phyloP scores from a whole-genome alignment of 2,329 filamentous ascomycete genomes.

The Trichoderma cornu-damae region DNA sequence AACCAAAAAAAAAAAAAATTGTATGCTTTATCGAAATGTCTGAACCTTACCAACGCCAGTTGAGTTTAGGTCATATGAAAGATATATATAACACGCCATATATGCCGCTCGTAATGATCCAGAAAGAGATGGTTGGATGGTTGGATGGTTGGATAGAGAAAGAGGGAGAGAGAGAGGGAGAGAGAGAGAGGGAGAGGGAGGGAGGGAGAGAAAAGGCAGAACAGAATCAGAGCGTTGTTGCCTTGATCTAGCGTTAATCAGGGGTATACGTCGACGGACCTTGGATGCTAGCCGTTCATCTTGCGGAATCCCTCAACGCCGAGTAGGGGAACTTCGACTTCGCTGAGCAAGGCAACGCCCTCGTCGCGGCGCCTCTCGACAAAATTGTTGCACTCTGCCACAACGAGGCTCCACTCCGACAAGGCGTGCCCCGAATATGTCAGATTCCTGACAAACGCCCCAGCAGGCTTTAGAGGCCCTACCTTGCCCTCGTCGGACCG shows the following conservation, averaged over 20 bases:
- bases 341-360: slow-evolving; percentile 59
- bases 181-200: not conserved
- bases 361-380: slow-evolving; percentile 70
- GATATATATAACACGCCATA: slow-evolving; percentile 5
- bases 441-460: slow-evolving; percentile 42
- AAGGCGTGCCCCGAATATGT: slow-evolving; percentile 67
- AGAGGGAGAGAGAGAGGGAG: not conserved
- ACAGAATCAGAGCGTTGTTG: too few species aligned
- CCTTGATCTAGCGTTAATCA: too few species aligned
- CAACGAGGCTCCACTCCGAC: slow-evolving; percentile 71
- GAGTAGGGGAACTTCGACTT: slow-evolving; percentile 55
- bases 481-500: slow-evolving; percentile 7
- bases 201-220: not conserved
- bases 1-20: not conserved
- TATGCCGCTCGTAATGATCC: slow-evolving; percentile 15
- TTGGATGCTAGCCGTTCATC: slow-evolving; percentile 27
- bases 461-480: slow-evolving; percentile 41
- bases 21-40: slow-evolving; percentile 7
- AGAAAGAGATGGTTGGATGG: not conserved
- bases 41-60: slow-evolving; percentile 7
- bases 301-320: slow-evolving; percentile 41
- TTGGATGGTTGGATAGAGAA: too few species aligned
- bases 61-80: slow-evolving; percentile 2
- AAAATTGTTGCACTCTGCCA: slow-evolving; percentile 76
- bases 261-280: not conserved